Percentiles rank a stretch among this genome's conserved stretches.
Conservation (phyloP, 2,329 filamentous ascomycete genomes). For the Monilinia laxa region DNA sequence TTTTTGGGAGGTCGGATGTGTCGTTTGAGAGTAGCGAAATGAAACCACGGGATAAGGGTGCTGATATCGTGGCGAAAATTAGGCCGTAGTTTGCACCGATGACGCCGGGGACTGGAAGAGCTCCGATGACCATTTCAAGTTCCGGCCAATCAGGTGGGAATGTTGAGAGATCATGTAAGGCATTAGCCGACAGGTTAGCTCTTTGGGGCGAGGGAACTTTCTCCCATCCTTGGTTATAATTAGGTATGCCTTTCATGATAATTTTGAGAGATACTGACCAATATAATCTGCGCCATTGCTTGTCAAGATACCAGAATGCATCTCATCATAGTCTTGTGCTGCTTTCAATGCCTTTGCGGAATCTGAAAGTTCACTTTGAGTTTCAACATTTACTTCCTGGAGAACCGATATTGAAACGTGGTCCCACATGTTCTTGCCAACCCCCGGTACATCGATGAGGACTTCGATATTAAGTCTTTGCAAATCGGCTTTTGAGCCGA, state of each 20-base stretch:
- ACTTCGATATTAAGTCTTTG: background rate
- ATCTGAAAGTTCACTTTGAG: background rate
- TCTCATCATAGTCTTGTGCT: slow-evolving; percentile 11
- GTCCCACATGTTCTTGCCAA: slow-evolving; percentile 13
- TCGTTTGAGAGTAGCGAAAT: slow-evolving; percentile 10
- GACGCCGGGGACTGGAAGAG: background rate
- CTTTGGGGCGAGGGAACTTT: slow-evolving; percentile 26
- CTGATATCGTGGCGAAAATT: background rate
- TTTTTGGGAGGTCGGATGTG: slow-evolving; percentile 13
- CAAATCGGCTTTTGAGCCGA: background rate
- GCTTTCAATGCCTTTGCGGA: slow-evolving; percentile 8
- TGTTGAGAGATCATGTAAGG: slow-evolving; percentile 42
- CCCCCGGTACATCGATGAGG: background rate
- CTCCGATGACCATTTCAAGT: slow-evolving; percentile 14
- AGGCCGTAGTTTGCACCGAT: slow-evolving; percentile 10
- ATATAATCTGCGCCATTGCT: slow-evolving; percentile 18
- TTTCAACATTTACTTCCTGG: slow-evolving; percentile 15
- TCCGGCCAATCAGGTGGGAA: slow-evolving; percentile 37
- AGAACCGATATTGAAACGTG: slow-evolving; percentile 2
- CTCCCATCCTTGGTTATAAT: slow-evolving; percentile 1
- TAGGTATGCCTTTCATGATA: background rate
- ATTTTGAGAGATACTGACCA: background rate
- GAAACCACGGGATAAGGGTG: slow-evolving; percentile 7
- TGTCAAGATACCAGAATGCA: slow-evolving; percentile 10
- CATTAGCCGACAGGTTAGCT: slow-evolving; percentile 40